Evolutionary conservation across 345 rosid genomes (phyloP).

Genomic region (Brassica rapa): DNA sequence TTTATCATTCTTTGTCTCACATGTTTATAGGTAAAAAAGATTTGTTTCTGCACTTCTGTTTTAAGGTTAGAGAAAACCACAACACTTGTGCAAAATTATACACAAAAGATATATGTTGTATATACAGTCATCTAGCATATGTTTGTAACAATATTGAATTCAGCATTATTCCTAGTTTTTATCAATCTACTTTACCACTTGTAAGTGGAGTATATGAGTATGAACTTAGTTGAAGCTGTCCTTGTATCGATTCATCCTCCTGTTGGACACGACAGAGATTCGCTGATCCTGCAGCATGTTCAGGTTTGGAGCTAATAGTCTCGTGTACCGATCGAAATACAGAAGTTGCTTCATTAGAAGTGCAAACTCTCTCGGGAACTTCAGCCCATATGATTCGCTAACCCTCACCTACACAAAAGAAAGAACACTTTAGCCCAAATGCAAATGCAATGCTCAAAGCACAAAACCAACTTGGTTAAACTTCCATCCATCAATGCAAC

Average conservation of each 20-base stretch:
- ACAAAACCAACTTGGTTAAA: slow-evolving; percentile 1
- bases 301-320: slow-evolving; percentile 84
- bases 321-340: slow-evolving; percentile 90
- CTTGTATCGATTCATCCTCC: slow-evolving; percentile 50
- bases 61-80: slow-evolving; percentile 16
- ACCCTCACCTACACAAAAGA: slow-evolving; percentile 61
- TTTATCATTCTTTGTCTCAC: slow-evolving; percentile 36
- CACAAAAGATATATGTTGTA: slow-evolving; percentile 8
- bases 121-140: slow-evolving; percentile 17
- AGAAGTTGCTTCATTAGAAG: slow-evolving; percentile 97
- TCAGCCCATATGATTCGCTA: slow-evolving; percentile 88
- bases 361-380: slow-evolving; percentile 90
- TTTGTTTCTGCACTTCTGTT: slow-evolving; percentile 30
- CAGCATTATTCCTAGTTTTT: slow-evolving; percentile 20
- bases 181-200: slow-evolving; percentile 19
- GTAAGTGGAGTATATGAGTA: slow-evolving; percentile 2
- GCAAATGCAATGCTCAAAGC: neutral
- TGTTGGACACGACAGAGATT: slow-evolving; percentile 69
- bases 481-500: neutral
- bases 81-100: slow-evolving; percentile 32
- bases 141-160: slow-evolving; percentile 32
- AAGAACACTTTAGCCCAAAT: neutral
- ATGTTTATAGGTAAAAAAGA: slow-evolving; percentile 32
- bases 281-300: slow-evolving; percentile 99
- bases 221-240: slow-evolving; percentile 49